Conservation (phyloP, 257 asterid genomes). For the Misopates orontium region DNA sequence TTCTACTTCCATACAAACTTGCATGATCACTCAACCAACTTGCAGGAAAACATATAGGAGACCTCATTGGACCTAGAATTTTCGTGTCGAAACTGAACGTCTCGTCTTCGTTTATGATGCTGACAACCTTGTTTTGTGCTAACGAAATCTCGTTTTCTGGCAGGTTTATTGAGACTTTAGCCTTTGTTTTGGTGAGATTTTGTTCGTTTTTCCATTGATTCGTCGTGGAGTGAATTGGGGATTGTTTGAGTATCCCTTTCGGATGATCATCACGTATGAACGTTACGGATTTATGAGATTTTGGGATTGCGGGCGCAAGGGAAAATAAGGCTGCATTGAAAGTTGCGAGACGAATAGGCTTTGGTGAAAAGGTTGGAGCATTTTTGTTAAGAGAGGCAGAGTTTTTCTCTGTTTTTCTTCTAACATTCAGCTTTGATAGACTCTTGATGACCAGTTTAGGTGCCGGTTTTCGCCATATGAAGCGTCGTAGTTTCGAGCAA, state of each 20-base stretch:
- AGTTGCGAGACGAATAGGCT: slow-evolving; percentile 72
- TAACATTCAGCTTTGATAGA: slow-evolving; percentile 46
- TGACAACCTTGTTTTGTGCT: slow-evolving; percentile 49
- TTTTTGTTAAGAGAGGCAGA: slow-evolving; percentile 5
- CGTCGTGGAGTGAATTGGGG: slow-evolving; percentile 50
- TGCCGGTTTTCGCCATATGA: slow-evolving; percentile 48
- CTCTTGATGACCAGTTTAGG: slow-evolving; percentile 62
- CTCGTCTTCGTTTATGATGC: slow-evolving; percentile 29
- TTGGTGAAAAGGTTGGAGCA: slow-evolving; percentile 7
- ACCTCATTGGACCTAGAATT: slow-evolving; percentile 61
- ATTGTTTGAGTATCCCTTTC: slow-evolving; percentile 71
- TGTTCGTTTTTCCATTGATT: slow-evolving; percentile 12
- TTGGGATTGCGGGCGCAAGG: slow-evolving; percentile 83
- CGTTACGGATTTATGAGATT: slow-evolving; percentile 40
- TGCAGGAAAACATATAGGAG: slow-evolving; percentile 67
- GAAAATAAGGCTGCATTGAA: slow-evolving; percentile 90
- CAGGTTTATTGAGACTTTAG: slow-evolving; percentile 72
- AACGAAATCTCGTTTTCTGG: slow-evolving; percentile 82
- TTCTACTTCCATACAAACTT: slow-evolving; percentile 43
- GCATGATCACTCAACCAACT: slow-evolving; percentile 45
- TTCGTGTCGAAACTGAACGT: slow-evolving; percentile 29
- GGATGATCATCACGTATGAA: slow-evolving; percentile 44
- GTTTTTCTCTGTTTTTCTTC: slow-evolving; percentile 19
- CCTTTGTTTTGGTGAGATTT: slow-evolving; percentile 36
- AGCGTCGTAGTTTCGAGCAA: slow-evolving; percentile 44